Percentiles rank a stretch among this genome's conserved stretches.
These are phyloP conservation scores for Vanderwaltozyma tropicalis DNA, from an alignment of 805 yeast species.

Conservation along the genomic window DNA sequence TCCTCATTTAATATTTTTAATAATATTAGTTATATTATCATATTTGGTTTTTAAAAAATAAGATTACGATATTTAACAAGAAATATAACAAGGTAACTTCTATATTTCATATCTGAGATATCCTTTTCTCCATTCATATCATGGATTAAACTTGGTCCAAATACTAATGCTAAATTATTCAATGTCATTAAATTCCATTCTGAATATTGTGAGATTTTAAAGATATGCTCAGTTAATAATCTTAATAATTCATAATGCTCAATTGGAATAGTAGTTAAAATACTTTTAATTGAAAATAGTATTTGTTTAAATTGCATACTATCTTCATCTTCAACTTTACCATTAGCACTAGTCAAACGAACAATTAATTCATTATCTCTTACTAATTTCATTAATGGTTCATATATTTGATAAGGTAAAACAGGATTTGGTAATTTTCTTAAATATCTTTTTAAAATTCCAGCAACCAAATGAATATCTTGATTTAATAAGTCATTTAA, in stretches of 20 bases:
- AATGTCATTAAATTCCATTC: conserved; percentile 67
- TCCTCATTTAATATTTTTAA: no score
- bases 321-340: conserved; percentile 2
- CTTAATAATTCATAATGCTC: conserved; percentile 55
- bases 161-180: conserved; percentile 79
- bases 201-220: conserved; percentile 43
- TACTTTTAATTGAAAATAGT: conserved; percentile 34
- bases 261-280: conserved; percentile 47
- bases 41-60: not conserved
- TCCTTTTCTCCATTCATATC: conserved; percentile 74
- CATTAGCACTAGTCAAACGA: conserved; percentile 14
- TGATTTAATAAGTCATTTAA: conserved; percentile 33
- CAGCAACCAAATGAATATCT: conserved; percentile 81
- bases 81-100: conserved; percentile 71
- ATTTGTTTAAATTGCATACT: conserved; percentile 5
- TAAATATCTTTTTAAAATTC: conserved; percentile 78
- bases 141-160: conserved; percentile 85
- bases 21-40: no score
- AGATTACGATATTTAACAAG: conserved; percentile 21
- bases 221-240: conserved; percentile 53
- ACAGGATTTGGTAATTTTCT: conserved; percentile 79
- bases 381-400: conserved; percentile 49
- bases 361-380: conserved; percentile 21
- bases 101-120: conserved; percentile 69
- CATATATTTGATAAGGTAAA: conserved; percentile 60